Conservation (phyloP, 2,329 filamentous ascomycete species). For the Venturia oleaginea region DNA sequence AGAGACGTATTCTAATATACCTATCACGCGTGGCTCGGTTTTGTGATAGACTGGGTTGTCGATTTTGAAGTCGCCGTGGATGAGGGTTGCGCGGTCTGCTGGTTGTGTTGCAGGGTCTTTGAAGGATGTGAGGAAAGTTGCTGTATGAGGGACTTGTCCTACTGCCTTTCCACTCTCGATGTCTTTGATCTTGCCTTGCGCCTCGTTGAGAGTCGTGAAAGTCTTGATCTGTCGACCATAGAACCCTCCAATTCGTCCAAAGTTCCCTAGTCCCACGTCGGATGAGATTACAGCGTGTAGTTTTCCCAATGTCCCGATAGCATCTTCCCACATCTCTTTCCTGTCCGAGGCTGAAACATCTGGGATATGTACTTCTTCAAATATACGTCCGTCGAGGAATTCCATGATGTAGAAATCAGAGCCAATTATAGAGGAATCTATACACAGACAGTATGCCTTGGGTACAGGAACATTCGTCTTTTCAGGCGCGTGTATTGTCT, state of each 20-base stretch:
- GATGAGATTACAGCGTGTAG: conserved; percentile 63
- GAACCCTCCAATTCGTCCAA: conserved; percentile 62
- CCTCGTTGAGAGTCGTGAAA: conserved; percentile 61
- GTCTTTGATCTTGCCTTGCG: conserved; percentile 62
- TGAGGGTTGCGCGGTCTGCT: conserved; percentile 60
- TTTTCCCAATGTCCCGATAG: conserved; percentile 65
- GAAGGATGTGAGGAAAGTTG: conserved; percentile 67
- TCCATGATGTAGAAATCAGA: conserved; percentile 92
- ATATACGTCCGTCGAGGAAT: conserved; percentile 79
- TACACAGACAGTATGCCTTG: conserved; percentile 68
- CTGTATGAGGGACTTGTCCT: conserved; percentile 67
- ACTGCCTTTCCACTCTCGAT: conserved; percentile 63
- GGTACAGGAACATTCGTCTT: conserved; percentile 71
- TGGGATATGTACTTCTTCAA: conserved; percentile 72
- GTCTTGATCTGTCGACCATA: conserved; percentile 74
- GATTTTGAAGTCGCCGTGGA: conserved; percentile 90
- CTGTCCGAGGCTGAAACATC: conserved; percentile 55
- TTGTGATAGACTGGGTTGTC: conserved; percentile 56
- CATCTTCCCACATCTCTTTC: conserved; percentile 62
- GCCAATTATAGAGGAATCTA: conserved; percentile 64
- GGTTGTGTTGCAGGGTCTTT: conserved; percentile 56
- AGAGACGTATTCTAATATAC: conserved; percentile 83
- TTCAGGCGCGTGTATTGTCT: conserved; percentile 68
- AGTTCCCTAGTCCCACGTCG: conserved; percentile 56
- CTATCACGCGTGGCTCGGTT: conserved; percentile 72